Evolutionary conservation across 345 rosid species (phyloP).

Genomic region (Noccaea bulbosa): DNA sequence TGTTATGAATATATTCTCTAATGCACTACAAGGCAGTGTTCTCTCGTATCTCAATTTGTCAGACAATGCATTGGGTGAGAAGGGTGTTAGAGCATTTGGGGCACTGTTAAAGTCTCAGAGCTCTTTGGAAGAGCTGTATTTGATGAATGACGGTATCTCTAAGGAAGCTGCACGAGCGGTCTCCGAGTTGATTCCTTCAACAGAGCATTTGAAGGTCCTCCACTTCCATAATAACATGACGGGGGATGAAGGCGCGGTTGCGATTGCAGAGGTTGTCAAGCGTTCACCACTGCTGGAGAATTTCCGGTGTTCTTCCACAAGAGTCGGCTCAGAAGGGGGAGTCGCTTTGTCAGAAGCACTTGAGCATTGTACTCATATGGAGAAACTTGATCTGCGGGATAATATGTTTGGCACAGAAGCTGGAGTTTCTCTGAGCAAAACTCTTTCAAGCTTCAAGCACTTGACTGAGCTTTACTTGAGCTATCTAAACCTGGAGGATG

Average conservation of each 20-base stretch:
- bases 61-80: constrained; percentile 90
- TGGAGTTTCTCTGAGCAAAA: constrained; percentile 75
- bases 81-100: constrained; percentile 86
- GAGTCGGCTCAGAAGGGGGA: constrained; percentile 84
- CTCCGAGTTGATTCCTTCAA: constrained; percentile 82
- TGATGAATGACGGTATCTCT: constrained; percentile 92
- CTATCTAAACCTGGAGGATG: constrained; percentile 85
- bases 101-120: constrained; percentile 73
- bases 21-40: constrained; percentile 72
- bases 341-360: constrained; percentile 79
- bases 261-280: constrained; percentile 73
- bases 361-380: constrained; percentile 58
- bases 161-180: constrained; percentile 90
- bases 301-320: constrained; percentile 87
- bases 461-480: constrained; percentile 79
- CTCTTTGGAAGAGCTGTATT: constrained; percentile 75
- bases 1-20: constrained; percentile 78
- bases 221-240: constrained; percentile 95
- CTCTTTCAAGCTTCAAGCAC: constrained; percentile 59
- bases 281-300: constrained; percentile 67
- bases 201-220: constrained; percentile 74
- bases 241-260: constrained; percentile 79
- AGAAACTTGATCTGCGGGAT: constrained; percentile 87
- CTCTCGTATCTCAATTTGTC: constrained; percentile 77
- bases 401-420: constrained; percentile 84